Evolutionary conservation across 2,329 filamentous ascomycete species (phyloP), one percentile per base, ranked within the genome.

Genomic region (Pseudohalonectria lignicola): DNA sequence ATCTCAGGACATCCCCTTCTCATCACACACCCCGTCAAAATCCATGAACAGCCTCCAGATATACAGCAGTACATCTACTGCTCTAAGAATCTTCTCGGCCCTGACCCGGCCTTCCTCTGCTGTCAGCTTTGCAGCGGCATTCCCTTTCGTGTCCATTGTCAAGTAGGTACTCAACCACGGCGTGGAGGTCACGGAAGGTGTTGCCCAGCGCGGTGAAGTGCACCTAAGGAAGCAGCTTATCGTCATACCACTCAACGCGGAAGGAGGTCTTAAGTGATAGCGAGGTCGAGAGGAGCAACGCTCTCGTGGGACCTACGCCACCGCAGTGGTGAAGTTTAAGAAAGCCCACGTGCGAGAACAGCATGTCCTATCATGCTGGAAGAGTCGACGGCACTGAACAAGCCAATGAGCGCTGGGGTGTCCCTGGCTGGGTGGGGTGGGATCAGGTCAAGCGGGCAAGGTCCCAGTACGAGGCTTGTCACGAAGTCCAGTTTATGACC

Each of bases 211-310:
- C 82, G 1, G 79, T 73, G 48, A 82, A 86, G 56, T 87, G 82
- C 44, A 71, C 62, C 82, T 82, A 87, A 0, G 79, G 74, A 12
- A 75, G 59, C 1, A 86, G 63, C 6, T 82, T 67, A 31, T 73
- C 69, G 52, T 86, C 81, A 52, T 86, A 81, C 82, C 82, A 86
- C 53, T 86, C 82, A 8, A 72, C 62, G 52, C 82, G 86, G 31
- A 86, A 67, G 4, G 81, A 85, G 11, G 76, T 71, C 57, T 86
- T 86, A 52, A 86, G 70, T 2, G 78, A 76, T 25, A 83, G 55
- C 33, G 71, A 77, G 2, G 72, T 81, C 28, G 72, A 79, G 19
- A 69, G 64, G 8, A 86, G 60, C 47, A 85, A 79, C 0, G 67
- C 69, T 26, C 23, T 26, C 23, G 23, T 26, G 7, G 12, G 23